phyloP scores from a whole-genome alignment of 129 eudicot genomes.

The Scalesia atractyloides region DNA sequence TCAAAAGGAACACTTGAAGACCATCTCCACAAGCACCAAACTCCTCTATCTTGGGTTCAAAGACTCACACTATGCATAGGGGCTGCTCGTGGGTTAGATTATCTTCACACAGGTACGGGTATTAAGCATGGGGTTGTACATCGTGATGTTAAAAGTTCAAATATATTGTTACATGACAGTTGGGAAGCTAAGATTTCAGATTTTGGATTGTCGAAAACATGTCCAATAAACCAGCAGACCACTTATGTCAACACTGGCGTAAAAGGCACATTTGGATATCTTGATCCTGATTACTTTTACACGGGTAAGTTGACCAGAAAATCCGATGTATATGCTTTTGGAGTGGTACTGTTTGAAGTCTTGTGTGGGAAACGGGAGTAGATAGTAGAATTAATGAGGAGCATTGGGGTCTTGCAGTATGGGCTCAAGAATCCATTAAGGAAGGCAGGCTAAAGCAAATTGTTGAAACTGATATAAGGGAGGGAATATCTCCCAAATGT shows the following conservation, averaged over 20 bases:
- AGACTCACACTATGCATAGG: conserved; percentile 23
- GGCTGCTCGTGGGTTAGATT: conserved; percentile 16
- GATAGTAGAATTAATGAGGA: conserved; percentile 20
- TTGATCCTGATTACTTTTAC: conserved; percentile 11
- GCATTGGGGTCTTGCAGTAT: conserved; percentile 18
- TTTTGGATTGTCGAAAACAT: conserved; percentile 6
- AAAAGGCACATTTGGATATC: conserved; percentile 28
- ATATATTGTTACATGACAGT: background rate
- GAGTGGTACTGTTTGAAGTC: conserved; percentile 16
- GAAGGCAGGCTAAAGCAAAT: conserved; percentile 33
- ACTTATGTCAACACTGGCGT: conserved; percentile 15
- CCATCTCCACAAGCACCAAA: background rate
- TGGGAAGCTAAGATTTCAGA: conserved; percentile 3
- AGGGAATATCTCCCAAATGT: conserved; percentile 28
- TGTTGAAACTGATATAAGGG: conserved; percentile 27
- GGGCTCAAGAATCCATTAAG: conserved; percentile 32
- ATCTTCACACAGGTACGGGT: conserved; percentile 17
- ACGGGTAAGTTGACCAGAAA: conserved; percentile 7
- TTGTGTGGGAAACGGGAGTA: conserved; percentile 16
- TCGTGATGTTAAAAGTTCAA: conserved; percentile 18
- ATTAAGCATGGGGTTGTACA: conserved; percentile 11
- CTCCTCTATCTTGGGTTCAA: background rate
- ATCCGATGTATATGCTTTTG: conserved; percentile 21
- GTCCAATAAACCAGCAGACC: background rate
- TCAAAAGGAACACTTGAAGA: background rate